phyloP scores from a whole-genome alignment of 1,284 basidiomycete species.

The Malassezia dermatis region DNA sequence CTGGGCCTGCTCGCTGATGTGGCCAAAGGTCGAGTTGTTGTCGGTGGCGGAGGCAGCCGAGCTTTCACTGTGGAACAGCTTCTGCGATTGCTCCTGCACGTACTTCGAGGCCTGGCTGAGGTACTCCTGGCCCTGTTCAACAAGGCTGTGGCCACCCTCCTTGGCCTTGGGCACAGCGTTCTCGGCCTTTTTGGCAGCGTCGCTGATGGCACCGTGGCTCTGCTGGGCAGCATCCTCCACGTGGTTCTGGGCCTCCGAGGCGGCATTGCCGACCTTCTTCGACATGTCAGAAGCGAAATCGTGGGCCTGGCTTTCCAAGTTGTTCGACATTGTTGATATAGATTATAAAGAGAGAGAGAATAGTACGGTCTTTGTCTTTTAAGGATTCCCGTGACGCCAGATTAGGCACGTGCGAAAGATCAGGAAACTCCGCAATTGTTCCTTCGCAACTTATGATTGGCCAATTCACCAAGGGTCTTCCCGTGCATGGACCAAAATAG shows the following conservation, averaged over 20 bases:
- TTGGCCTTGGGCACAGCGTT: background rate
- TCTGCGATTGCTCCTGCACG: slow-evolving; percentile 9
- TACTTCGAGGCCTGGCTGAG: slow-evolving; percentile 5
- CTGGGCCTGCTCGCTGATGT: slow-evolving; percentile 9
- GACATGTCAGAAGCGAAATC: background rate
- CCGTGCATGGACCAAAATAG: background rate
- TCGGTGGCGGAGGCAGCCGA: background rate
- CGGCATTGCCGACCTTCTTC: slow-evolving; percentile 1
- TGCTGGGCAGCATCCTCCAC: background rate
- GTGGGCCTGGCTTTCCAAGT: background rate
- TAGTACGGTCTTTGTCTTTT: background rate
- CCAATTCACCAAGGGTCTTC: background rate
- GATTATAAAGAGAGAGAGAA: background rate
- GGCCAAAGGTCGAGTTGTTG: background rate
- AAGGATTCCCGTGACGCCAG: background rate
- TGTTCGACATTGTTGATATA: slow-evolving; percentile 4
- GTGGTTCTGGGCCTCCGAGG: background rate
- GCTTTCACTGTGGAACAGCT: background rate
- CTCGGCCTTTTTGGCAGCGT: slow-evolving; percentile 4
- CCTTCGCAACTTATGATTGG: background rate
- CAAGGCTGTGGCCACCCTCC: background rate
- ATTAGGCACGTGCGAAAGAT: background rate
- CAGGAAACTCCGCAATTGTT: background rate
- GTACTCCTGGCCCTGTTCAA: slow-evolving; percentile 1
- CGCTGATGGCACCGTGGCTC: background rate